Base-by-base conservation (phyloP, 768 basidiomycete genomes). In the Piloderma croceum region DNA sequence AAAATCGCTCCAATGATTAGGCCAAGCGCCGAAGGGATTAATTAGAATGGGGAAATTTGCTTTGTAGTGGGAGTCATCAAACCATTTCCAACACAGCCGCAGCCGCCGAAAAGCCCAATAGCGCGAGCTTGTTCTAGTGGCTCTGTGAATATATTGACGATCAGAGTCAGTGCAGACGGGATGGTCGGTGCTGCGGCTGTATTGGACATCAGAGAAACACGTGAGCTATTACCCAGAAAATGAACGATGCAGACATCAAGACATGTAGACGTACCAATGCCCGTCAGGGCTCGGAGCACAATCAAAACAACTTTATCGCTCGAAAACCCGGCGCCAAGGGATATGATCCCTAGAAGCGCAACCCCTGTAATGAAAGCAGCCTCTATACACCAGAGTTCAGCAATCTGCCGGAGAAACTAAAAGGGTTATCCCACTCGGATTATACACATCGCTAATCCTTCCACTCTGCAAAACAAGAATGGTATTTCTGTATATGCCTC, bases 281-380 rank as follows among this genome's bases (percentile, higher is more conserved):
- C 77, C 46, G 62, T 69, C 7, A 80, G 36, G 3, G 71, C 76
- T 48, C 79, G 64, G 1, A 81, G 52, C 31, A 76, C 60, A 25
- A 79, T 61, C 32, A 81, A 58, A 0, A 59, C 62, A 38, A 76
- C 66, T 47, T 74, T 69, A 50, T 65, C 58, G 18, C 59, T 41
- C 20, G 62, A 58, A 44, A 79, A 78, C 18, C 74, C 74, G n/a
- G 60, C 61, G 18, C 61, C 61, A 11, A 77, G 45, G 7, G 70
- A 66, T 18, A 74, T 54, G 25, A 71, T 34, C 3, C 73, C 73
- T 11, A 80, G 57, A 3, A 47, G 44, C 17, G 53, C 38, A 18
- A 70, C 52, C 6, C 78, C 76, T 1, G 39, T 37, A 19, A 71
- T 46, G 49, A 77, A 76, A 25, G 62, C 56, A 27, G 46, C 58